Base-by-base conservation (phyloP, 1,139 yeast genomes). In the Candida neerlandica region DNA sequence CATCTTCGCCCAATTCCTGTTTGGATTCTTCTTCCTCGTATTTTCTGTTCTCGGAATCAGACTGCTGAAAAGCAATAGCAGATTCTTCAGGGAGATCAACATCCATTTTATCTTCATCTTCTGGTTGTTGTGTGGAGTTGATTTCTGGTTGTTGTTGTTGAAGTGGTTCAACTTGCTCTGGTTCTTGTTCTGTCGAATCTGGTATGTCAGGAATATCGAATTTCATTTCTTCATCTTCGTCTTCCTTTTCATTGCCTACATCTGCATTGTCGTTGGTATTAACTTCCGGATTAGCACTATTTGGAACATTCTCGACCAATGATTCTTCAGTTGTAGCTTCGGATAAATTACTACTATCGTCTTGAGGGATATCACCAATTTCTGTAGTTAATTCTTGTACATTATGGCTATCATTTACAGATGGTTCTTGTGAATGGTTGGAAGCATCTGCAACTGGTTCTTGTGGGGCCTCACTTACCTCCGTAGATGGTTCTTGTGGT, bases 31-130 rank as follows among this genome's bases (percentile, higher is more conserved):
- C 55, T 74, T 80, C 64, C 76, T 62, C 62, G 70, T 68, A 64
- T 83, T 75, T 63, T 70, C 73, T 49, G 78, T 82, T 58, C 76
- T 81, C 67, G 75, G 80, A 49, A 83, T 23, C 48, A 7, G 40
- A n/a, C 9, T 45, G 41, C 38, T 26, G 34, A 10, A 44, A 14
- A 14, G 44, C 27, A 21, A 21, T 12, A 14, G 37, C 23, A 6
- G 45, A 30, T 35, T 43, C 49, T 23, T 44, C 41, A 30, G 42
- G 44, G 29, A 32, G 26, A 39, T 45, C 45, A 14, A 46, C 3
- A n/a, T 45, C 50, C 44, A 43, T 47, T 29, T 43, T 29, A 27
- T 45, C 42, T 4, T 38, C 27, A n/a, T 23, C 15, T 6, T 35
- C 29, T 10, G 14, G 30, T 18, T 43, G 23, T 19, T 39, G 30